These are phyloP conservation scores for Fragilaria crotonensis DNA, from an alignment of 108 stramenopile genomes.

Conservation along the genomic window DNA sequence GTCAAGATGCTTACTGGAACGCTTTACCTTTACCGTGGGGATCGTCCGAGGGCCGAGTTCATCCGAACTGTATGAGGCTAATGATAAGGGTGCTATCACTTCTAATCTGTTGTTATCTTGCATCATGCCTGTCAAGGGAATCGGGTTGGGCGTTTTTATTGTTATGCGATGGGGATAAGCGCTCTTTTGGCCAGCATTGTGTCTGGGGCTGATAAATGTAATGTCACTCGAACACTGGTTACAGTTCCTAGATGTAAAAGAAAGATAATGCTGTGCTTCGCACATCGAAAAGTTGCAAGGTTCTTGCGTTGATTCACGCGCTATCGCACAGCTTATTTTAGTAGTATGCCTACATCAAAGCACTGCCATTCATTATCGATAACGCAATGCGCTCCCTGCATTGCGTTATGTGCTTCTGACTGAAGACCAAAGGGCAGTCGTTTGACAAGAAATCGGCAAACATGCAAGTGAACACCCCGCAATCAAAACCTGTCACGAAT, in stretches of 20 bases:
- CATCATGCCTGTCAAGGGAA: neutral
- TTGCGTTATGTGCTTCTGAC: slow-evolving; percentile 68
- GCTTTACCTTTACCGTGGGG: slow-evolving; percentile 60
- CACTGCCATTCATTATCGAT: slow-evolving; percentile 75
- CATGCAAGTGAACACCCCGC: slow-evolving; percentile 91
- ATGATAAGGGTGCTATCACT: no score
- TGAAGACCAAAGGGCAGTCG: slow-evolving; percentile 64
- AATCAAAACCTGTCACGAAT: slow-evolving; percentile 57
- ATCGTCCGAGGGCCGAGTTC: slow-evolving; percentile 50
- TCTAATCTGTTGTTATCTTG: no score
- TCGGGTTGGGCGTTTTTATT: neutral
- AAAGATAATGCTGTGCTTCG: no score
- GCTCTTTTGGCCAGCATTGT: no score
- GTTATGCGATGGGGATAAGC: neutral
- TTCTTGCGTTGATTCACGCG: no score
- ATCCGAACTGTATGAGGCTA: slow-evolving; percentile 32
- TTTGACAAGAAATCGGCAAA: slow-evolving; percentile 77
- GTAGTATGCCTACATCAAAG: slow-evolving; percentile 68
- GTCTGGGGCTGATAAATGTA: no score
- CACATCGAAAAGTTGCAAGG: no score
- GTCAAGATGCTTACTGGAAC: slow-evolving; percentile 58
- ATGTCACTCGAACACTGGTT: no score
- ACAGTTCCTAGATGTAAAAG: no score
- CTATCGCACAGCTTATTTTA: no score
- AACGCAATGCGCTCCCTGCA: slow-evolving; percentile 80